Evolutionary conservation across 2,329 filamentous ascomycete species (phyloP), one percentile per base, ranked within the genome.

Genomic region (Verticillium klebahnii): DNA sequence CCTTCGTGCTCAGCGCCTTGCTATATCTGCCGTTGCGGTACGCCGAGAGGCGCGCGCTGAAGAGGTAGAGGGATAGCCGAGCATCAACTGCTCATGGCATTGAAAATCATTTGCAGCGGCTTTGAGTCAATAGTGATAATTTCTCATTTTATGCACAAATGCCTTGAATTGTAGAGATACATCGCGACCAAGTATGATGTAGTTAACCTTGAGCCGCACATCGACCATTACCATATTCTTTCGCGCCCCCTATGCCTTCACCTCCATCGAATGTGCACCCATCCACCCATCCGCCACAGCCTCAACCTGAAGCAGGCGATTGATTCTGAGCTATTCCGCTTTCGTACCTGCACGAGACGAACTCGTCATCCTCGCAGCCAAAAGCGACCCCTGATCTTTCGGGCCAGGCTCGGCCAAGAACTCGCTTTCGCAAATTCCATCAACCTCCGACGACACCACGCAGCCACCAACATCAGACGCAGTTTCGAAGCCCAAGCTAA

Each of bases 1-100:
- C 86, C 0, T 82, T 89, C 68, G 77, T 78, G 32, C 69, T 84
- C 61, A 82, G 80, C 14, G 77, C 71, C 1, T 12, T 84, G 36
- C 70, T 77, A 31, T 85, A 84, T 60, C 58, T 82, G 1, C 80
- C 81, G 3, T 69, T 85, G 14, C 73, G 82, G 7, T 77, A 73
- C 67, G 58, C 78, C 0, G 82, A 85, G 72, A 79, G 74, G 63
- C 73, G 72, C 56, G 54, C 71, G 32, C 29, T 39, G 25, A 6
- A 58, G 23, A 45, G 37, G 57, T 25, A 29, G 39, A 23, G 31
- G 23, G 29, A 14, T 45, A 25, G 14, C 19, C 45, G 57, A 45
- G 37, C 57, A 50, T 58, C 57, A 58, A 58, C 57, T 58, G 57
- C 56, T 40, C 19, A 23, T 34, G 2, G 12, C 7, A 15, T 12